Conservation (phyloP, 108 stramenopile species). For the Cyclotella kingstonii region DNA sequence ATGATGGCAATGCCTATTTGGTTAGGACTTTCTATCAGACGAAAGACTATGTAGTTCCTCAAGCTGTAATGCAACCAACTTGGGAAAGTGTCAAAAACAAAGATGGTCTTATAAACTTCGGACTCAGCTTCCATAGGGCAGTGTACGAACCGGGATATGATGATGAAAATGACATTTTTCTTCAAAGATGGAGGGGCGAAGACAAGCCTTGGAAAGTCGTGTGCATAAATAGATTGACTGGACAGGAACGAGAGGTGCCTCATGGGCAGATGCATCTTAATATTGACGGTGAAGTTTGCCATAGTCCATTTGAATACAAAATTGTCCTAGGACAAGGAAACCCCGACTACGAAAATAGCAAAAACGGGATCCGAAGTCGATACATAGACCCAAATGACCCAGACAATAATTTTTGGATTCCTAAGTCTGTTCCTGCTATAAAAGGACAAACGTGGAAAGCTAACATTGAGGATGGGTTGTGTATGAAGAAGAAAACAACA, state of each 20-base stretch:
- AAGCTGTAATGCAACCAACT: constrained; percentile 83
- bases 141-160: constrained; percentile 78
- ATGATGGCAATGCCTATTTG: constrained; percentile 57
- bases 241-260: constrained; percentile 47
- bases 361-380: constrained; percentile 57
- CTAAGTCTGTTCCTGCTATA: constrained; percentile 72
- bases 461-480: constrained; percentile 78
- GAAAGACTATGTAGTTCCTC: constrained; percentile 72
- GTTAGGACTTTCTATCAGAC: constrained; percentile 77
- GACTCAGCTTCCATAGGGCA: constrained; percentile 81
- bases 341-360: constrained; percentile 37
- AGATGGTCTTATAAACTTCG: constrained; percentile 65
- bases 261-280: constrained; percentile 52
- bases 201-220: constrained; percentile 75
- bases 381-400: constrained; percentile 71
- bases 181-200: constrained; percentile 79
- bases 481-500: constrained; percentile 55
- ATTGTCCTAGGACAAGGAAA: constrained; percentile 64
- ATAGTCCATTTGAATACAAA: constrained; percentile 72
- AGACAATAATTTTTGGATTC: constrained; percentile 71
- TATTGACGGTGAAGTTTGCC: constrained; percentile 62
- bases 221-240: constrained; percentile 63
- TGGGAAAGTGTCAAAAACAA: constrained; percentile 84
- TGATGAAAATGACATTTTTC: constrained; percentile 86
- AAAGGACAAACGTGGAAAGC: constrained; percentile 74